Percentiles rank a stretch among this genome's conserved stretches.
These are phyloP conservation scores for Epichloe festucae DNA, from an alignment of 2,329 filamentous ascomycete genomes.

Conservation along the genomic window DNA sequence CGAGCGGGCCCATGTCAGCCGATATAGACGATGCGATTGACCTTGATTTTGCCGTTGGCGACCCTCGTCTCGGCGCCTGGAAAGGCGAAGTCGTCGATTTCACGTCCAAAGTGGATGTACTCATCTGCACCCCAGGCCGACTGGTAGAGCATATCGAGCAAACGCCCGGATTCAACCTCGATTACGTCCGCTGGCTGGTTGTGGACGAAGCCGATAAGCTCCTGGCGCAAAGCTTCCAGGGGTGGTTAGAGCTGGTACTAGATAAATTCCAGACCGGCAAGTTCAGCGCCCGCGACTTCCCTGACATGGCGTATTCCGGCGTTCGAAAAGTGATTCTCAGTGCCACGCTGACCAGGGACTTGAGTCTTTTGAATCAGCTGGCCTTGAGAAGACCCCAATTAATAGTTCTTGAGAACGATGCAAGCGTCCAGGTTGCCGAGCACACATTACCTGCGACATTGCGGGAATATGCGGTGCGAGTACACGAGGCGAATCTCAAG, in stretches of 20 bases:
- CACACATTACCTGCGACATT: constrained; percentile 49
- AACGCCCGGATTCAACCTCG: constrained; percentile 69
- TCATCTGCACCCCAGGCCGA: constrained; percentile 84
- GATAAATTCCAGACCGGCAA: constrained; percentile 39
- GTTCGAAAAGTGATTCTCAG: constrained; percentile 77
- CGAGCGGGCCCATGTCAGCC: constrained; percentile 4
- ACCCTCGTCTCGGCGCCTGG: constrained; percentile 22
- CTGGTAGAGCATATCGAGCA: constrained; percentile 81
- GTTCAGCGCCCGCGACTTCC: constrained; percentile 39
- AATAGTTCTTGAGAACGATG: constrained; percentile 54
- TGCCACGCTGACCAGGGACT: constrained; percentile 81
- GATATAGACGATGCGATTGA: constrained; percentile 10
- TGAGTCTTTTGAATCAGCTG: constrained; percentile 65
- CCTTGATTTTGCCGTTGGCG: constrained; percentile 9
- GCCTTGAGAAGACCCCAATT: constrained; percentile 62
- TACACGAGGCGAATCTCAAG: constrained; percentile 58
- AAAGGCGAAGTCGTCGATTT: constrained; percentile 46
- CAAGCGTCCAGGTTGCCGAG: constrained; percentile 32
- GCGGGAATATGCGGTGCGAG: constrained; percentile 52
- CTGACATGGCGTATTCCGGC: constrained; percentile 36
- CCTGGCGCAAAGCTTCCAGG: constrained; percentile 83
- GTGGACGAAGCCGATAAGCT: constrained; percentile 92
- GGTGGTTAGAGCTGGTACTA: constrained; percentile 69
- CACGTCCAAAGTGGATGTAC: constrained; percentile 65
- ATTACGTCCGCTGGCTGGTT: constrained; percentile 73